Evolutionary conservation across 805 yeast species (phyloP).

Genomic region (Schwanniomyces occidentalis): DNA sequence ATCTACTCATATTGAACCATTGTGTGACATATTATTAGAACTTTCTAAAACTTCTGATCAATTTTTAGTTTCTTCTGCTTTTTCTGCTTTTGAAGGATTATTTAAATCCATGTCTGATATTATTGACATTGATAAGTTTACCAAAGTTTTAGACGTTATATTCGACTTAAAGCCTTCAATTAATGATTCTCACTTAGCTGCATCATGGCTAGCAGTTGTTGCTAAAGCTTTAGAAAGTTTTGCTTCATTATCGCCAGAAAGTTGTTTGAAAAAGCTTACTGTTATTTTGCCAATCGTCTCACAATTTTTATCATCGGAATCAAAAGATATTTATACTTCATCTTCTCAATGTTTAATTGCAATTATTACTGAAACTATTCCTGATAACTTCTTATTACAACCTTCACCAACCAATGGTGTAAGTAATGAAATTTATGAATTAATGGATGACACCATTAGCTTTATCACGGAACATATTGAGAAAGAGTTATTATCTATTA

Average conservation of each 20-base stretch:
- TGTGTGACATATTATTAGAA: slow-evolving; percentile 76
- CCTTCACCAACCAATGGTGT: slow-evolving; percentile 45
- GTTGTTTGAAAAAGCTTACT: slow-evolving; percentile 59
- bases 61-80: slow-evolving; percentile 77
- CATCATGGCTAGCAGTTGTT: slow-evolving; percentile 93
- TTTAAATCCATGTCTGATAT: slow-evolving; percentile 64
- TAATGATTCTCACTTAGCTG: slow-evolving; percentile 83
- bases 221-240: slow-evolving; percentile 67
- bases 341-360: slow-evolving; percentile 89
- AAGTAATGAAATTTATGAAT: slow-evolving; percentile 52
- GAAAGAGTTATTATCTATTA: slow-evolving; percentile 65
- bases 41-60: slow-evolving; percentile 84
- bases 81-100: slow-evolving; percentile 79
- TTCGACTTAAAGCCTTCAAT: slow-evolving; percentile 78
- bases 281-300: slow-evolving; percentile 48
- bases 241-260: slow-evolving; percentile 32
- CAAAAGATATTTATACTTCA: slow-evolving; percentile 62
- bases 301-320: slow-evolving; percentile 67
- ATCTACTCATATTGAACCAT: slow-evolving; percentile 56
- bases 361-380: slow-evolving; percentile 63
- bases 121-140: slow-evolving; percentile 62
- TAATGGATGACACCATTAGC: slow-evolving; percentile 53
- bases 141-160: slow-evolving; percentile 65
- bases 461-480: slow-evolving; percentile 52
- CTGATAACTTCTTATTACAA: slow-evolving; percentile 55